Base-by-base conservation (phyloP, 495 filamentous ascomycete species). In the Immersiella caudata region DNA sequence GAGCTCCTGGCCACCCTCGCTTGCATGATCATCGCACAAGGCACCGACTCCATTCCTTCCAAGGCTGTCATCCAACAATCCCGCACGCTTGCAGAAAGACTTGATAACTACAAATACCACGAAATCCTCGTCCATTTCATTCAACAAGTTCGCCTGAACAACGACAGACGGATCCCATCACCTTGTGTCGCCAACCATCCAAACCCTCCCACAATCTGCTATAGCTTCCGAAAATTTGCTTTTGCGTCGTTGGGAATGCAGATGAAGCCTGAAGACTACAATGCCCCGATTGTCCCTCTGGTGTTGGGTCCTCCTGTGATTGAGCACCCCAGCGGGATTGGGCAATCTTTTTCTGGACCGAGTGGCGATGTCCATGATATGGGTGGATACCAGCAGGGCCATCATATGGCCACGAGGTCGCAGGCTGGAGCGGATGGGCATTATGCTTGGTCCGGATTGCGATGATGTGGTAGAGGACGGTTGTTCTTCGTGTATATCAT, bases 1-100 rank as follows among this genome's bases (percentile, higher is more conserved):
- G 59, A 74, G 25, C 61, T 76, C n/a, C 59, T 76, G 2, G 20
- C 36, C 55, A 66, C 35, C 9, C 52, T 74, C 3, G 55, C 67
- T 9, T 65, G 62, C 63, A 71, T 71, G 65, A 67, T 71, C 61
- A 73, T 73, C 56, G 60, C 66, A 3, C 46, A 33, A 33, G 16
- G 8, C 24, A 9, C n/a, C 52, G 52, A 2, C 2, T 55, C 52
- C 20, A 22, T 24, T 6, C 16, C 9, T n/a, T 22, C 21, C 49
- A 18, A 18, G 3, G 12, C 7, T 14, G 24, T 55, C n/a, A 18
- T 67, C n/a, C 3, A 40, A 6, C 12, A 14, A 9, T 21, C 51
- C 18, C 29, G 8, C 6, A 46, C 11, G 12, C 27, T 12, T 14
- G 57, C 65, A 1, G 22, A 54, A 14, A 27, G 14, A 18, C 60